phyloP scores from a whole-genome alignment of 139 green algal species.

The Closterium sp. region DNA sequence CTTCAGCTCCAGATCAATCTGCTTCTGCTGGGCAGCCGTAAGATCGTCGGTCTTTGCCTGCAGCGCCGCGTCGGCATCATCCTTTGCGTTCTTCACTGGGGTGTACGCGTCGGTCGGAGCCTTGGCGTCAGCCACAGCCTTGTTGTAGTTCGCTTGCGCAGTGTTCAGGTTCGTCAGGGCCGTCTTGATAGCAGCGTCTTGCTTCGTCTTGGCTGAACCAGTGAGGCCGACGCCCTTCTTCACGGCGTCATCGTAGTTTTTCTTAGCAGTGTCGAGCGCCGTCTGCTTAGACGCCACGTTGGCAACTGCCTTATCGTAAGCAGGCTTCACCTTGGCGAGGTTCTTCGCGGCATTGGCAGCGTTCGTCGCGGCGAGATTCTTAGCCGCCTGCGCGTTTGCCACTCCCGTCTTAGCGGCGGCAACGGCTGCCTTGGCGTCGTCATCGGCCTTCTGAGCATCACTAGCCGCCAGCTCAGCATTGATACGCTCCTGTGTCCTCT shows the following conservation, averaged over 20 bases:
- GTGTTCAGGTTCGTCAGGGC: neutral
- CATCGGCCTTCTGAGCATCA: neutral
- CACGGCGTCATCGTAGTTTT: neutral
- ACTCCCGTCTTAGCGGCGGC: neutral
- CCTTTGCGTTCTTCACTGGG: neutral
- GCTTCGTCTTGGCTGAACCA: neutral
- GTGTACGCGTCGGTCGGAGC: neutral
- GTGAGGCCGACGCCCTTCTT: neutral
- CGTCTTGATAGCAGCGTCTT: neutral
- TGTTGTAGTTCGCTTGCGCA: neutral
- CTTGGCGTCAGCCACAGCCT: neutral
- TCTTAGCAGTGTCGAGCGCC: neutral
- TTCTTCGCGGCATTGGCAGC: neutral
- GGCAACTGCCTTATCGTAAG: too few relatives aligned
- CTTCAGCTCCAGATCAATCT: neutral
- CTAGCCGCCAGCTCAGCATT: neutral
- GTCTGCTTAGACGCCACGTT: too few relatives aligned
- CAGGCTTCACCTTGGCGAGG: neutral
- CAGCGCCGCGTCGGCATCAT: neutral
- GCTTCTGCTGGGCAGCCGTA: neutral
- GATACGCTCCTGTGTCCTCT: neutral
- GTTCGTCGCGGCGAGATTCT: neutral
- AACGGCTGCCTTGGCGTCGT: neutral
- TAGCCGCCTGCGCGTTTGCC: neutral
- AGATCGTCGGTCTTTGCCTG: neutral